Percentiles rank a stretch among this genome's conserved stretches.
Conservation (phyloP, 805 yeast species). For the Pichia membranifaciens region DNA sequence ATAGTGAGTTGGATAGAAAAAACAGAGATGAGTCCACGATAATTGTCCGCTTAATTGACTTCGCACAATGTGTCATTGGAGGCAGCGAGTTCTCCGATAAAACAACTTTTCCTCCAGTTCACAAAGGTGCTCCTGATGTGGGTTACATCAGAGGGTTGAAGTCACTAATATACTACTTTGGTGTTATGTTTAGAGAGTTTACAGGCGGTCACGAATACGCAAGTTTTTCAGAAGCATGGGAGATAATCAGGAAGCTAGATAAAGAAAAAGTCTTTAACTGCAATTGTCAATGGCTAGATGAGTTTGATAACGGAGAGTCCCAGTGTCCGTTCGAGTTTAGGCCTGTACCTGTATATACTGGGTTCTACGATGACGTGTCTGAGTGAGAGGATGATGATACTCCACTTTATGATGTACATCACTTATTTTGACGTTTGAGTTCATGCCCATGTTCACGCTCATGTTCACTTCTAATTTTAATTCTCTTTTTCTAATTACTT, state of each 20-base stretch:
- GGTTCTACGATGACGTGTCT: slow-evolving; percentile 26
- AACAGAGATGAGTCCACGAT: slow-evolving; percentile 19
- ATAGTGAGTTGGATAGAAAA: slow-evolving; percentile 41
- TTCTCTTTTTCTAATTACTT: too few species aligned
- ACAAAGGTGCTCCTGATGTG: slow-evolving; percentile 56
- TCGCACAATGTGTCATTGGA: slow-evolving; percentile 85
- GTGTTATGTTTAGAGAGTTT: slow-evolving; percentile 49
- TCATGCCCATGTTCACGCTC: too few species aligned
- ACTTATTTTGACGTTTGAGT: too few species aligned
- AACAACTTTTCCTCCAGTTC: slow-evolving; percentile 66
- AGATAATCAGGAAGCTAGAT: slow-evolving; percentile 16
- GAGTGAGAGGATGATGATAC: slow-evolving; percentile 13
- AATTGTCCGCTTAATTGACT: slow-evolving; percentile 79
- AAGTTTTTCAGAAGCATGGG: slow-evolving; percentile 17
- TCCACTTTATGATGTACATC: too few species aligned
- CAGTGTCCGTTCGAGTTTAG: slow-evolving; percentile 23
- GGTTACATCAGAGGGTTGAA: slow-evolving; percentile 83
- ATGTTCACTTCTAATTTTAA: too few species aligned
- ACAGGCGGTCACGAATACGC: slow-evolving; percentile 34
- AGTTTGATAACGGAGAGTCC: slow-evolving; percentile 26
- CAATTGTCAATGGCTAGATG: slow-evolving; percentile 31
- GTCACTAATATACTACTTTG: slow-evolving; percentile 66
- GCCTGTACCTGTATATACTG: slow-evolving; percentile 19
- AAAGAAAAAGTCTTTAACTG: slow-evolving; percentile 16
- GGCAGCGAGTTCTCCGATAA: slow-evolving; percentile 40